A percentile compares a stretch with the other conserved stretches of the same genome.
phyloP scores from a whole-genome alignment of 176 grass and related monocot genomes.

The Canna indica region DNA sequence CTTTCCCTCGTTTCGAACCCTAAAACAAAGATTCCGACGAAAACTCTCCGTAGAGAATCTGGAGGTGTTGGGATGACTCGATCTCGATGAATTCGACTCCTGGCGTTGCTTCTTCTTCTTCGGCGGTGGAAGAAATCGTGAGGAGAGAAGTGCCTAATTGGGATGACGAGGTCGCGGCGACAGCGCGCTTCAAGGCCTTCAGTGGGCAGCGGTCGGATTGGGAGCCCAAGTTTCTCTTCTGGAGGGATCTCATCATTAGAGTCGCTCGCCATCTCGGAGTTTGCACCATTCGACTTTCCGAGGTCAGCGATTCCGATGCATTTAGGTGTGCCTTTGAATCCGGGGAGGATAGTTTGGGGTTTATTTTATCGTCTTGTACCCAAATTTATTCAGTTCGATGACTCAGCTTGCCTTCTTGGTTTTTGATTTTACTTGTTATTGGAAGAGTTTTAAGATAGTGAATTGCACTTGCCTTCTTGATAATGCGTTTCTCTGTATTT shows the following conservation, averaged over 20 bases:
- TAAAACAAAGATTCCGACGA: too few relatives aligned
- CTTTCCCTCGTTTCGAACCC: background rate
- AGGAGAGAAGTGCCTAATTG: conserved; percentile 37
- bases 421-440: too few relatives aligned
- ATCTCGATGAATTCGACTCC: background rate
- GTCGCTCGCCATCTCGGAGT: conserved; percentile 36
- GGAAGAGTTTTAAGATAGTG: too few relatives aligned
- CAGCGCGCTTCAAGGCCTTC: conserved; percentile 68
- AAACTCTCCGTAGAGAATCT: too few relatives aligned
- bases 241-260: conserved; percentile 50
- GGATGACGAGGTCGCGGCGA: conserved; percentile 34
- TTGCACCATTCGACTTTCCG: conserved; percentile 29
- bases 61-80: background rate
- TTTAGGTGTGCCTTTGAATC: background rate
- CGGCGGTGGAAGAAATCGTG: conserved; percentile 39
- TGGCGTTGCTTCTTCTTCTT: conserved; percentile 1
- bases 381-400: too few relatives aligned
- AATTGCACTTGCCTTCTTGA: too few relatives aligned
- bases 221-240: conserved; percentile 49
- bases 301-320: conserved; percentile 20
- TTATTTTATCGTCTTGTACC: too few relatives aligned
- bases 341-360: too few relatives aligned
- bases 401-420: too few relatives aligned
- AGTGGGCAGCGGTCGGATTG: conserved; percentile 61
- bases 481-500: too few relatives aligned